phyloP scores from a whole-genome alignment of 2,329 filamentous ascomycete genomes.

The Cytospora schulzeri region DNA sequence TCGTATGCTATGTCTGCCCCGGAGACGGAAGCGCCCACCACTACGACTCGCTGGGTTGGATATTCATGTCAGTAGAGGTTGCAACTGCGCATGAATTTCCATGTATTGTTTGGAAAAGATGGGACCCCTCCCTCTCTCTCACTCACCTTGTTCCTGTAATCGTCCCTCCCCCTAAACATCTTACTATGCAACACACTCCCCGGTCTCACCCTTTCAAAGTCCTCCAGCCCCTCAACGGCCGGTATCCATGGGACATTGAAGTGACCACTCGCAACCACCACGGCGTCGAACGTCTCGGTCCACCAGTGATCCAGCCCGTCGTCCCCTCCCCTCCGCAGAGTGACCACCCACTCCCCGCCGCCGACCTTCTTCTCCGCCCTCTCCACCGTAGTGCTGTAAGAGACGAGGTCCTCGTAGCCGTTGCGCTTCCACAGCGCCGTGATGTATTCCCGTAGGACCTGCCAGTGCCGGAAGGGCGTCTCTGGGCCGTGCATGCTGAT shows the following conservation, averaged over 20 bases:
- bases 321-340: conserved; percentile 45
- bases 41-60: conserved; percentile 52
- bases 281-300: conserved; percentile 60
- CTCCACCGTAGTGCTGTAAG: conserved; percentile 65
- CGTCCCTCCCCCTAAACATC: conserved; percentile 50
- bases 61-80: neutral
- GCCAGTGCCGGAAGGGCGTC: conserved; percentile 65
- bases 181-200: conserved; percentile 59
- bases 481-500: conserved; percentile 54
- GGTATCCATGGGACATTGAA: conserved; percentile 59
- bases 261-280: conserved; percentile 60
- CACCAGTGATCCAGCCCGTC: conserved; percentile 58
- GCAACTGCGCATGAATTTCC: neutral
- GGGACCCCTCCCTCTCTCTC: neutral
- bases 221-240: conserved; percentile 49
- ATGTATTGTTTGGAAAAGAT: neutral
- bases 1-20: conserved; percentile 57
- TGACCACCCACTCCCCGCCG: conserved; percentile 54
- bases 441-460: conserved; percentile 58
- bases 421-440: conserved; percentile 52
- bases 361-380: conserved; percentile 54
- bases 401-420: conserved; percentile 54
- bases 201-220: conserved; percentile 47
- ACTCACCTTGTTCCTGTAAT: conserved; percentile 49
- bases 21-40: conserved; percentile 67